Conservation (phyloP, 1,139 yeast genomes). For the Schwanniomyces etchellsii region DNA sequence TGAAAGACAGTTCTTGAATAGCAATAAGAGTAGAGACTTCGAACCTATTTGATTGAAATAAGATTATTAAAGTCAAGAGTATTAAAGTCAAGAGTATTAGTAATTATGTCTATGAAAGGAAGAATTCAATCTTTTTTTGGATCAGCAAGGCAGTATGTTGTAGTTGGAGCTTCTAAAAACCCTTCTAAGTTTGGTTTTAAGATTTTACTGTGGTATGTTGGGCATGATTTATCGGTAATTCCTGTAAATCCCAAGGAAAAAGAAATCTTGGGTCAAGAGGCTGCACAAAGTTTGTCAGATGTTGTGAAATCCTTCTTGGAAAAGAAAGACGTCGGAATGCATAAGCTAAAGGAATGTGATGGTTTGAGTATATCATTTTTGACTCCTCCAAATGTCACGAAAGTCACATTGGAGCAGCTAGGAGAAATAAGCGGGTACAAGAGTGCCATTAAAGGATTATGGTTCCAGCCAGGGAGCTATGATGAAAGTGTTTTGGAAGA, state of each 20-base stretch:
- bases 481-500: slow-evolving; percentile 46
- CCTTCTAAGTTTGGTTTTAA: slow-evolving; percentile 66
- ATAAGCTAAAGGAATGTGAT: slow-evolving; percentile 25
- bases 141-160: slow-evolving; percentile 51
- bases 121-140: slow-evolving; percentile 47
- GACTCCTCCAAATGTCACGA: slow-evolving; percentile 66
- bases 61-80: neutral
- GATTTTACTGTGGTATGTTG: slow-evolving; percentile 63
- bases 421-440: slow-evolving; percentile 23
- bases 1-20: no score
- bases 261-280: slow-evolving; percentile 41
- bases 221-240: slow-evolving; percentile 51
- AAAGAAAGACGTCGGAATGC: slow-evolving; percentile 19
- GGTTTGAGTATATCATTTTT: slow-evolving; percentile 58
- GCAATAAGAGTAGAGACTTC: neutral
- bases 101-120: slow-evolving; percentile 28
- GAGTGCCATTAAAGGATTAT: slow-evolving; percentile 47
- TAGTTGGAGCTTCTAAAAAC: slow-evolving; percentile 69
- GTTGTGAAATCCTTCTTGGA: slow-evolving; percentile 23
- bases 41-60: neutral
- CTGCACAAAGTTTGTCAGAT: slow-evolving; percentile 29
- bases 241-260: slow-evolving; percentile 60
- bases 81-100: neutral
- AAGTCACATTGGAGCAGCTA: slow-evolving; percentile 39
- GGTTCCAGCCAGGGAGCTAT: slow-evolving; percentile 84